Conservation (phyloP, 495 filamentous ascomycete genomes). For the Trichoderma parareesei region DNA sequence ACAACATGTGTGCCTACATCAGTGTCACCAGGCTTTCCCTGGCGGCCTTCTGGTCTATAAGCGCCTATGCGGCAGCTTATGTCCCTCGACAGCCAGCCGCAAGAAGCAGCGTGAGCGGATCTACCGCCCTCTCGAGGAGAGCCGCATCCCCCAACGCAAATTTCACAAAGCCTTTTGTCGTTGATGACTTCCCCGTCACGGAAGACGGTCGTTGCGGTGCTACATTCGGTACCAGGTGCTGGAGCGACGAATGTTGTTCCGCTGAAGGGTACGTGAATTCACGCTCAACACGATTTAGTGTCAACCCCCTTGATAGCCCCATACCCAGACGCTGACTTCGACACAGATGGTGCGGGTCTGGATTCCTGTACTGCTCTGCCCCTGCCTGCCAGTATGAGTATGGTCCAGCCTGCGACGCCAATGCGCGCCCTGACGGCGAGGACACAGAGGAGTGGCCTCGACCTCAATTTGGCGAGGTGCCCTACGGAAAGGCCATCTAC, state of each 20-base stretch:
- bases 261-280: constrained; percentile 39
- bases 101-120: too few relatives aligned
- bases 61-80: too few relatives aligned
- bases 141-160: too few relatives aligned
- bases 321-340: neutral
- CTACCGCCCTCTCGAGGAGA: too few relatives aligned
- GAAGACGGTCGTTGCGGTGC: constrained; percentile 30
- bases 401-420: constrained; percentile 58
- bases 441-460: constrained; percentile 53
- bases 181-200: neutral
- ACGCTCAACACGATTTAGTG: neutral
- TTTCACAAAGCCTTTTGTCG: too few relatives aligned
- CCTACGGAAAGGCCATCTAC: constrained; percentile 57
- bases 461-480: constrained; percentile 47
- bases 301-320: too few relatives aligned
- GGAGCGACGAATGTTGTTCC: constrained; percentile 55
- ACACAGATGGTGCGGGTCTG: constrained; percentile 50
- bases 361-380: constrained; percentile 53
- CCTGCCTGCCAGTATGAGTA: constrained; percentile 66
- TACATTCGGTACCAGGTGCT: constrained; percentile 38
- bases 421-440: constrained; percentile 51
- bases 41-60: neutral
- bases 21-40: neutral
- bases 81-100: too few relatives aligned
- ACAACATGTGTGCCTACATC: too few relatives aligned